Percentiles rank a stretch among this genome's conserved stretches.
Evolutionary conservation across 2,329 filamentous ascomycete genomes (phyloP).

Genomic region (Teratosphaeria destructans): DNA sequence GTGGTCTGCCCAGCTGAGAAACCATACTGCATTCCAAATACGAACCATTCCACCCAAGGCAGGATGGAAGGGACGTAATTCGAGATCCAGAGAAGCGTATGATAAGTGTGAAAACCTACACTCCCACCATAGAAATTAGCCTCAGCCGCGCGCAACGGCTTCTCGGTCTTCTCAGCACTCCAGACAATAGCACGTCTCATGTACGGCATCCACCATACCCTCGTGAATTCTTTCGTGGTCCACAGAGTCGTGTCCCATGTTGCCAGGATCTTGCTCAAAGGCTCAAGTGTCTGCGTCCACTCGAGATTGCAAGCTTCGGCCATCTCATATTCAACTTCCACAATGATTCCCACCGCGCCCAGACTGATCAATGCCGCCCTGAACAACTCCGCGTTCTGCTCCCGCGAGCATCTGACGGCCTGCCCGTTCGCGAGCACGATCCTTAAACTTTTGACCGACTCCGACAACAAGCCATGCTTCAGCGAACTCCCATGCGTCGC

Average conservation of each 20-base stretch:
- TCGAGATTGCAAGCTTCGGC: conserved; percentile 71
- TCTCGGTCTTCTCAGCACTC: conserved; percentile 69
- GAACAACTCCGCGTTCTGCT: conserved; percentile 68
- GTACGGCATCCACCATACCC: conserved; percentile 98
- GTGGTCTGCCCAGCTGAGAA: conserved; percentile 61
- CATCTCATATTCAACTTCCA: conserved; percentile 76
- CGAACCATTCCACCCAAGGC: conserved; percentile 88
- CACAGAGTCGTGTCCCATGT: conserved; percentile 68
- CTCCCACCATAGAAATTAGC: conserved; percentile 70
- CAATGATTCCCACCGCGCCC: conserved; percentile 82
- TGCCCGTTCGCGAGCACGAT: conserved; percentile 75
- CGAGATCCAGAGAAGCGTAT: conserved; percentile 73
- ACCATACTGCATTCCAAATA: conserved; percentile 96
- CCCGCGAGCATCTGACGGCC: conserved; percentile 56
- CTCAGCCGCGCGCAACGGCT: conserved; percentile 48
- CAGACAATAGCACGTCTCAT: conserved; percentile 79
- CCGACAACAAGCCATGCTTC: conserved; percentile 71
- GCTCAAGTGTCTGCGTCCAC: conserved; percentile 72
- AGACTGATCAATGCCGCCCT: conserved; percentile 78
- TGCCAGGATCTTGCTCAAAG: conserved; percentile 57
- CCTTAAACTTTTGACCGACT: conserved; percentile 62
- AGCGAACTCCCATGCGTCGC: conserved; percentile 87
- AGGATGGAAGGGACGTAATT: conserved; percentile 69
- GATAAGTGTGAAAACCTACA: conserved; percentile 82
- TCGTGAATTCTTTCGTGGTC: conserved; percentile 76